Evolutionary conservation across 2,329 filamentous ascomycete genomes (phyloP), one percentile per base, ranked within the genome.

Genomic region (Alternaria burnsii): DNA sequence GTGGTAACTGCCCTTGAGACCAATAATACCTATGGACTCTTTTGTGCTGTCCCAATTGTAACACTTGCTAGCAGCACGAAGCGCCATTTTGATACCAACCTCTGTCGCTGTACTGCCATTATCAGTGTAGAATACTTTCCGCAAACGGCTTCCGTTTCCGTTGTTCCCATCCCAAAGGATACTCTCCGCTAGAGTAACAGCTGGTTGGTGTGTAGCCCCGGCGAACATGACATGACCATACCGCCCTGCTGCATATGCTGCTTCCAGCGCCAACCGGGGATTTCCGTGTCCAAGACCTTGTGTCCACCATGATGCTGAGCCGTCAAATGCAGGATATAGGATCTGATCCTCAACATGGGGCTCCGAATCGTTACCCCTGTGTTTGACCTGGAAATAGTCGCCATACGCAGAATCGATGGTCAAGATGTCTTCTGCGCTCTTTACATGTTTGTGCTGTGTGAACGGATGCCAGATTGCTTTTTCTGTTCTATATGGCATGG

Each of bases 151-250:
- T 63, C 92, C 94, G 0, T 81, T 76, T 24, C 20, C 30, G 6
- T 91, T 78, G 0, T 82, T 83, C 1, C 81, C 57, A 0, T 82
- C 83, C 1, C 81, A 57, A 3, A 95, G 80, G 1, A 96, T 81
- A 0, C 80, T 82, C 71, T 91, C 85, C 0, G 91, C 89, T 0
- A 96, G 83, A 7, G 83, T 81, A 0, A 95, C 79, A 0, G 91
- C 92, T 0, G 93, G 92, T 69, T 92, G 86, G 67, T 96, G 91
- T n/a, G 94, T 85, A 0, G 90, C 88, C 9, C 88, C 88, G 0
- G 91, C 91, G 71, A 96, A 95, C 90, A 96, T 95, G 67, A 95
- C 91, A 76, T 96, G 92, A 0, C 92, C 92, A 71, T 95, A 96
- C 28, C 92, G 85, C 8, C 92, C 92, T 1, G 92, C 91, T 0